These are phyloP conservation scores for Aplosporella prunicola DNA, from an alignment of 2,329 filamentous ascomycete species.

Conservation along the genomic window DNA sequence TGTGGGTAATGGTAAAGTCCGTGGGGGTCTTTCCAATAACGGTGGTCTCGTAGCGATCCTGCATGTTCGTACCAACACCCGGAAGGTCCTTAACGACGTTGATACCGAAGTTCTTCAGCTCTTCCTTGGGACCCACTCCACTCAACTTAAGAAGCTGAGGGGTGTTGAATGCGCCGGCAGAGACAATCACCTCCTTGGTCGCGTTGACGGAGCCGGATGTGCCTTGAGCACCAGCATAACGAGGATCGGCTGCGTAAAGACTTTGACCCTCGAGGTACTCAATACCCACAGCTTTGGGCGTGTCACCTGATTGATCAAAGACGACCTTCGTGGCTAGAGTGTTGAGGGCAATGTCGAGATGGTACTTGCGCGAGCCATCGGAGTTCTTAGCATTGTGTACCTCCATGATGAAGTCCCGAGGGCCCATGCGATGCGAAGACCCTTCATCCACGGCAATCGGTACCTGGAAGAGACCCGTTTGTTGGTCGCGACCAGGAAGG, in stretches of 20 bases:
- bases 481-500: constrained; percentile 29
- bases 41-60: constrained; percentile 49
- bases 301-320: constrained; percentile 48
- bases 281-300: constrained; percentile 35
- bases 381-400: constrained; percentile 34
- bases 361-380: constrained; percentile 33
- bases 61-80: constrained; percentile 55
- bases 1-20: constrained; percentile 12
- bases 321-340: constrained; percentile 56
- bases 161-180: constrained; percentile 50
- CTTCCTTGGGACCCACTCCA: constrained; percentile 49
- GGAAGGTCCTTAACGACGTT: constrained; percentile 46
- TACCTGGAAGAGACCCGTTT: constrained; percentile 40
- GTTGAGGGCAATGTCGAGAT: constrained; percentile 49
- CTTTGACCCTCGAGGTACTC: constrained; percentile 32
- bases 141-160: constrained; percentile 56
- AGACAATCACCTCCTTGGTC: constrained; percentile 37
- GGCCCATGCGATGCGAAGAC: constrained; percentile 40
- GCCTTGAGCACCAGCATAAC: constrained; percentile 19
- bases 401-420: constrained; percentile 47
- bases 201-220: constrained; percentile 33
- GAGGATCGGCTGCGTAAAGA: constrained; percentile 32
- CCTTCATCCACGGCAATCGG: constrained; percentile 40
- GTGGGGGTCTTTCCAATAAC: constrained; percentile 9
- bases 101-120: constrained; percentile 48